Conservation (phyloP, 345 rosid genomes). For the Euclidium syriacum region DNA sequence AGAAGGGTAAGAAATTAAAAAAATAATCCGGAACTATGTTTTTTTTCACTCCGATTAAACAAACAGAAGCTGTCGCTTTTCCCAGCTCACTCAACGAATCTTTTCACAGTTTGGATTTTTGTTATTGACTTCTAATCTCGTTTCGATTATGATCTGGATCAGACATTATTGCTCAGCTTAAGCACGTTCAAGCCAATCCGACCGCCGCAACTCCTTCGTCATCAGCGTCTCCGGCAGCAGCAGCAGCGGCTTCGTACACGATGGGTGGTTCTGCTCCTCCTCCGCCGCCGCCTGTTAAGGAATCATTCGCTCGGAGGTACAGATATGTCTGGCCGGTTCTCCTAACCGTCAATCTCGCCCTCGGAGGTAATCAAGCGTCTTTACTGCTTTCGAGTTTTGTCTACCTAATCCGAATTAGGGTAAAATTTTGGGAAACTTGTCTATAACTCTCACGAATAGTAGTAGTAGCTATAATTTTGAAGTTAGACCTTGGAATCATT, state of each 20-base stretch:
- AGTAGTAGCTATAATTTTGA: too few species aligned
- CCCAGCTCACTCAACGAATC: conserved; percentile 23
- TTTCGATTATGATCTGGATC: conserved; percentile 18
- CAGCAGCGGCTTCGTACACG: conserved; percentile 52
- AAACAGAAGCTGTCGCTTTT: conserved; percentile 2
- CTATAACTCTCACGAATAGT: too few species aligned
- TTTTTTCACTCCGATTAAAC: background rate
- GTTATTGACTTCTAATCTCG: conserved; percentile 5
- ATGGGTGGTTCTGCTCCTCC: conserved; percentile 57
- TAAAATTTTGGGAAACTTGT: background rate
- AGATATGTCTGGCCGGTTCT: conserved; percentile 83
- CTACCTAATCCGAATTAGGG: background rate
- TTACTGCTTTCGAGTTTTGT: background rate
- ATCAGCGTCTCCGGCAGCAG: conserved; percentile 38
- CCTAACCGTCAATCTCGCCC: conserved; percentile 61
- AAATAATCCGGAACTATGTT: background rate
- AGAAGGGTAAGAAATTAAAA: conserved; percentile 30
- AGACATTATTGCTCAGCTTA: conserved; percentile 48
- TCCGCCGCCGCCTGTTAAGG: conserved; percentile 62
- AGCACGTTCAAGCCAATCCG: conserved; percentile 43
- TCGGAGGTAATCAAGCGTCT: conserved; percentile 53
- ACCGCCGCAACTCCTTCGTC: conserved; percentile 30
- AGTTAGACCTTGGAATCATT: background rate
- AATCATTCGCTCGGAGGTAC: conserved; percentile 75
- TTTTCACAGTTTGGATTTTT: conserved; percentile 2